Conservation (phyloP, 768 basidiomycete genomes). For the Podaxis sp. region DNA sequence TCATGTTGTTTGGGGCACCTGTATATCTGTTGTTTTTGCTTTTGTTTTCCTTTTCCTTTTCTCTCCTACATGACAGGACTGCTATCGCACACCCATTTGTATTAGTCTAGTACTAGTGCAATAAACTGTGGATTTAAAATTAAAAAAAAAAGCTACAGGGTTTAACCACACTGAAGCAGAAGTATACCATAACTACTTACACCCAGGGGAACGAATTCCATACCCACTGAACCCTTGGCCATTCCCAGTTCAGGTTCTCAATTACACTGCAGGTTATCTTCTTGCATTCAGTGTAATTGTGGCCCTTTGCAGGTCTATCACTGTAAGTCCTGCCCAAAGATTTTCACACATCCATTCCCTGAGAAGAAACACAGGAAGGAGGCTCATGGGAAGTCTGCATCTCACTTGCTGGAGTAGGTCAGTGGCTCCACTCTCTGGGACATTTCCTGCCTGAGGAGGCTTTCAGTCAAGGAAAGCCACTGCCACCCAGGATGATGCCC, state of each 20-base stretch:
- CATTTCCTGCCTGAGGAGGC: constrained; percentile 37
- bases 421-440: constrained; percentile 58
- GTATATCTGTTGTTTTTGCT: too few relatives aligned
- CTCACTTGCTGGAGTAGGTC: constrained; percentile 55
- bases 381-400: constrained; percentile 62
- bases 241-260: constrained; percentile 58
- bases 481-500: constrained; percentile 36
- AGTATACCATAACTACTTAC: constrained; percentile 37
- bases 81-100: too few relatives aligned
- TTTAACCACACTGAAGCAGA: constrained; percentile 57
- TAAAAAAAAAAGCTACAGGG: constrained; percentile 54
- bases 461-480: constrained; percentile 38
- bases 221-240: constrained; percentile 26
- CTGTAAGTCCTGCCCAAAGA: constrained; percentile 27
- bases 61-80: too few relatives aligned
- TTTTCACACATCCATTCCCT: neutral
- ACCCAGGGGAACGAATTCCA: constrained; percentile 4
- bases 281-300: constrained; percentile 59
- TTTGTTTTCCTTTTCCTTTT: too few relatives aligned
- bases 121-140: too few relatives aligned
- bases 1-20: too few relatives aligned
- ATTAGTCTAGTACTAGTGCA: too few relatives aligned
- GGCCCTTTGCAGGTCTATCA: constrained; percentile 52
- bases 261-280: constrained; percentile 60
- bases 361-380: constrained; percentile 42